These are phyloP conservation scores for Eucalyptus urophylla DNA, from an alignment of 345 rosid species.

Conservation along the genomic window DNA sequence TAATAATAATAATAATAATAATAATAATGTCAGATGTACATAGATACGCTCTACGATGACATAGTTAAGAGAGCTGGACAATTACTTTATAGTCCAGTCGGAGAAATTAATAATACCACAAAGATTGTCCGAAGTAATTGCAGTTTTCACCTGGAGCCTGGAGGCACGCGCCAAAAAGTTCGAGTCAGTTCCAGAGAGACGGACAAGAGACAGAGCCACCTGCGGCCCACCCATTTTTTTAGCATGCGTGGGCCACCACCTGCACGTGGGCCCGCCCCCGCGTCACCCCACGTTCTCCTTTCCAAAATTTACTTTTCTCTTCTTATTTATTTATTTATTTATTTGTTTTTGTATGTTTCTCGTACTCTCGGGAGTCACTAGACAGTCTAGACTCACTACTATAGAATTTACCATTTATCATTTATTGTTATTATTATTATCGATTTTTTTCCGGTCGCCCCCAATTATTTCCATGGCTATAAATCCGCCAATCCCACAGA, in stretches of 20 bases:
- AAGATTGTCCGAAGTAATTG: background rate
- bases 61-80: background rate
- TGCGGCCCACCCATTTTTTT: background rate
- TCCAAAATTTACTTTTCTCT: background rate
- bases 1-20: background rate
- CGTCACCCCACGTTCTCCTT: background rate
- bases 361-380: background rate
- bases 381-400: too few relatives aligned
- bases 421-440: background rate
- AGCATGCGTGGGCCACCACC: background rate
- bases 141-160: background rate
- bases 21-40: background rate
- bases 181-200: background rate
- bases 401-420: background rate
- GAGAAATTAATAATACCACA: background rate
- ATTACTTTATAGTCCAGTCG: background rate
- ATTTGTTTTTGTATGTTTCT: background rate
- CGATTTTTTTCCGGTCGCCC: background rate
- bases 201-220: background rate
- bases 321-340: too few relatives aligned
- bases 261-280: background rate
- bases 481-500: background rate
- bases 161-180: background rate
- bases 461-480: background rate
- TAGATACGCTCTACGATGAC: background rate